Conservation (phyloP, 306 rosid species). For the Neltuma alba region DNA sequence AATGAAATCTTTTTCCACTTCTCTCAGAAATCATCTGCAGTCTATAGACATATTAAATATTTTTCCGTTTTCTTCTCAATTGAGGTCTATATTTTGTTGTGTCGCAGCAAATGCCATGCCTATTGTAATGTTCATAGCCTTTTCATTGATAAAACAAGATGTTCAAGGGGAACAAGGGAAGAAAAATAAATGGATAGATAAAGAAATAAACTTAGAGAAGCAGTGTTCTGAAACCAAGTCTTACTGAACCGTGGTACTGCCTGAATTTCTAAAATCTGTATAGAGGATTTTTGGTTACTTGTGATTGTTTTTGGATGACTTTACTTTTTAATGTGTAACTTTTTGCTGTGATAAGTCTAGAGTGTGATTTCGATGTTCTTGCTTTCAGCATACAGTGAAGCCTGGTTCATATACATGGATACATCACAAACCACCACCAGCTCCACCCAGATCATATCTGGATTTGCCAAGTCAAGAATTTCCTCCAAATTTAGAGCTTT, state of each 20-base stretch:
- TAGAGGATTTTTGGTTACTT: neutral
- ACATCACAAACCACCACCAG: conserved; percentile 46
- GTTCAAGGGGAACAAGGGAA: neutral
- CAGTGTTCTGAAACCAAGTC: neutral
- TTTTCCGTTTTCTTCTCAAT: too few relatives aligned
- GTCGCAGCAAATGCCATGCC: too few relatives aligned
- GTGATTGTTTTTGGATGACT: neutral
- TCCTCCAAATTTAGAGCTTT: neutral
- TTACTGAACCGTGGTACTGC: neutral
- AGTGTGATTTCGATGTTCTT: conserved; percentile 20
- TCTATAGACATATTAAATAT: neutral
- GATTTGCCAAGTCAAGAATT: neutral
- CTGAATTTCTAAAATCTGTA: neutral
- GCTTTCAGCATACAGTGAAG: conserved; percentile 52
- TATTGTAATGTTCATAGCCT: too few relatives aligned
- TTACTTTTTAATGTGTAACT: neutral
- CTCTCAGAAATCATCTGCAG: neutral
- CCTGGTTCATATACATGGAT: conserved; percentile 49
- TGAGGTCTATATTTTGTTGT: too few relatives aligned
- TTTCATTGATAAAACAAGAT: too few relatives aligned
- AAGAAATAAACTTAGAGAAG: neutral
- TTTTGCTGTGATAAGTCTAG: too few relatives aligned
- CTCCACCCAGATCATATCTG: conserved; percentile 26
- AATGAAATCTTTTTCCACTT: neutral
- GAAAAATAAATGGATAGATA: neutral